These are phyloP conservation scores for Amylostereum areolatum DNA, from an alignment of 1,284 basidiomycete species.

Conservation along the genomic window DNA sequence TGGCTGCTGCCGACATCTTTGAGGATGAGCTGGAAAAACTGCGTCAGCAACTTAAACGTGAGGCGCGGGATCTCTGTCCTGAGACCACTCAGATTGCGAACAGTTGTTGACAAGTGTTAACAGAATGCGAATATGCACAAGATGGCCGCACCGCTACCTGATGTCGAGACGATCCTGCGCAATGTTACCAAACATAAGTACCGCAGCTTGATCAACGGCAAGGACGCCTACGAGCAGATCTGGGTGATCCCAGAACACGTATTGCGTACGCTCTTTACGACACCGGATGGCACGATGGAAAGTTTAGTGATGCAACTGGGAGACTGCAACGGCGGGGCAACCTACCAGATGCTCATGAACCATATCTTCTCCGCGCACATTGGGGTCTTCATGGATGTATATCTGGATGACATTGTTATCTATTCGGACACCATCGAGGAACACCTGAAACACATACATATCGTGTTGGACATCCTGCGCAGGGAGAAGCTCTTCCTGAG, in stretches of 20 bases:
- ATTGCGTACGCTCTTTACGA: background rate
- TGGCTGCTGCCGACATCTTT: too few species aligned
- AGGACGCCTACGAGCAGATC: background rate
- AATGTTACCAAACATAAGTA: background rate
- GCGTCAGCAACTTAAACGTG: too few species aligned
- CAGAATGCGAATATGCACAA: too few species aligned
- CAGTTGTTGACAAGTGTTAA: too few species aligned
- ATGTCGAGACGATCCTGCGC: background rate
- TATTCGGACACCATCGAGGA: slow-evolving; percentile 20
- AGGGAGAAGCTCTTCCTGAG: slow-evolving; percentile 18
- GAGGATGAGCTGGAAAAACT: too few species aligned
- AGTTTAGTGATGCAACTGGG: slow-evolving; percentile 27
- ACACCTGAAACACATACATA: slow-evolving; percentile 21
- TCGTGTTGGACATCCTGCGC: slow-evolving; percentile 17
- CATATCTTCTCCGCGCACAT: slow-evolving; percentile 24
- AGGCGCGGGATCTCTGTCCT: too few species aligned
- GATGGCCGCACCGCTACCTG: background rate
- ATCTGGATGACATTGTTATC: slow-evolving; percentile 31
- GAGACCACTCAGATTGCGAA: too few species aligned
- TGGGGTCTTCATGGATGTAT: slow-evolving; percentile 22
- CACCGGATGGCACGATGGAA: slow-evolving; percentile 14
- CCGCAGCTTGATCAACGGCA: background rate
- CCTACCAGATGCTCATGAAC: slow-evolving; percentile 28
- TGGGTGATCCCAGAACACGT: background rate
- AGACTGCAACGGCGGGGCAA: slow-evolving; percentile 26